A percentile compares a stretch with the other conserved stretches of the same genome.
Evolutionary conservation across 345 rosid genomes (phyloP).

Genomic region (Salix viminalis): DNA sequence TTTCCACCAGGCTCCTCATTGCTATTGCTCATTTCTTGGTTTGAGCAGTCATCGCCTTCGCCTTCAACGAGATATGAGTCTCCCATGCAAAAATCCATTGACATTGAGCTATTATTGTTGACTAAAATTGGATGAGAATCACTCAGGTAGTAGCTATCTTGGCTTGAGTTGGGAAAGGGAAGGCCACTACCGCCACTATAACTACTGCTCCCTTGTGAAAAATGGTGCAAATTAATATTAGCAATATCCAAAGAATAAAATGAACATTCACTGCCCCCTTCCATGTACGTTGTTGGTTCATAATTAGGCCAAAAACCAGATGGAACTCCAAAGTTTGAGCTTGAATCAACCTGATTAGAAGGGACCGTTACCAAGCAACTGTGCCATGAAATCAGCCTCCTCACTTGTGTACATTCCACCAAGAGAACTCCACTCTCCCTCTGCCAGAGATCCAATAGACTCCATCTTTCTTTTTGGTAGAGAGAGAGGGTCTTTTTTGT

Average conservation of each 20-base stretch:
- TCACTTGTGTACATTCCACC: conserved; percentile 50
- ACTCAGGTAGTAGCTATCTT: conserved; percentile 29
- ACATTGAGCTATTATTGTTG: conserved; percentile 24
- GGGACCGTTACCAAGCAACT: conserved; percentile 45
- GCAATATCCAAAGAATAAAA: conserved; percentile 9
- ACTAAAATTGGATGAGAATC: conserved; percentile 28
- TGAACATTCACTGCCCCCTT: conserved; percentile 14
- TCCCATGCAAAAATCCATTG: conserved; percentile 39
- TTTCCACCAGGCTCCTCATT: conserved; percentile 33
- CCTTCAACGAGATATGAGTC: conserved; percentile 45
- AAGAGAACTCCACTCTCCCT: conserved; percentile 56
- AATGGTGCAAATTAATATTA: conserved; percentile 14
- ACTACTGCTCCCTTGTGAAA: conserved; percentile 36
- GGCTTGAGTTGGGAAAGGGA: conserved; percentile 28
- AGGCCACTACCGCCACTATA: conserved; percentile 24
- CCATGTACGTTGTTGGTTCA: conserved; percentile 32
- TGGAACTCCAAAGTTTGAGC: conserved; percentile 20
- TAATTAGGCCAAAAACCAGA: conserved; percentile 35
- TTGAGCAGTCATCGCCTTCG: conserved; percentile 27
- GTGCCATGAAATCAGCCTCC: conserved; percentile 72
- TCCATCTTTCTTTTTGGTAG: conserved; percentile 30
- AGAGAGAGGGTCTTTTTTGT: not conserved
- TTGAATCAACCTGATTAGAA: conserved; percentile 14
- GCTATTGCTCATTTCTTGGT: conserved; percentile 32
- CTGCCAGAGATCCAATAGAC: conserved; percentile 35